Base-by-base conservation (phyloP, 768 basidiomycete species). In the Austroboletus eburneus region DNA sequence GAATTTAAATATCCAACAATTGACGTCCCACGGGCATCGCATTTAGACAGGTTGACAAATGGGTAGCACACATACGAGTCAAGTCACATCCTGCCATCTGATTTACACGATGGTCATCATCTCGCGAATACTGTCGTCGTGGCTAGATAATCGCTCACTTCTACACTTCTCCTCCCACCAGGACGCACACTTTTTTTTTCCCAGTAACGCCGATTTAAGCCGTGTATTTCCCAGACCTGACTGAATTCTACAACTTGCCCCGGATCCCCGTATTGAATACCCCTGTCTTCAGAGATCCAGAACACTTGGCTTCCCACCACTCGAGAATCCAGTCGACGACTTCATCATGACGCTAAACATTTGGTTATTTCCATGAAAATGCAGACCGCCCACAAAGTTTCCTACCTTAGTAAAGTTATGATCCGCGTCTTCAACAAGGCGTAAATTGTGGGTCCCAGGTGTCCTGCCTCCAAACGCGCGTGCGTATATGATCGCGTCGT, bases 371-470 rank as follows among this genome's bases (percentile, higher is more conserved):
- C 41, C 27, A 45, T 30, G 16, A 42, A n/a, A 23, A 21, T 16
- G 25, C 13, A 20, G 32, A 41, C 7, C 18, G 22, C 24, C 9
- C 5, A 29, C 24, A 27, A 42, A 22, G 25, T 6, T 21, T 47
- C 72, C 35, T 48, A 77, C 76, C 20, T 82, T 80, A 20, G 78
- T 80, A 56, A 83, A 85, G 64, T 90, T 91, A 59, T 91, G 89
- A 67, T 89, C 87, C 8, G 83, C 85, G 36, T 75, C 76, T 61
- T 91, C 89, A 32, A 88, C 67, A 21, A 85, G 68, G 58, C 83
- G 76, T 21, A 91, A 69, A 16, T 72, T 81, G 59, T 89, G 85
- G 7, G 85, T 87, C 39, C 87, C 89, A 18, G 81, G 77, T 13
- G 56, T 55, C 46, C 85, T 74, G 25, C 64, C 57, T 24, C 81